phyloP scores from a whole-genome alignment of 306 rosid genomes.

The Quillaja saponaria region DNA sequence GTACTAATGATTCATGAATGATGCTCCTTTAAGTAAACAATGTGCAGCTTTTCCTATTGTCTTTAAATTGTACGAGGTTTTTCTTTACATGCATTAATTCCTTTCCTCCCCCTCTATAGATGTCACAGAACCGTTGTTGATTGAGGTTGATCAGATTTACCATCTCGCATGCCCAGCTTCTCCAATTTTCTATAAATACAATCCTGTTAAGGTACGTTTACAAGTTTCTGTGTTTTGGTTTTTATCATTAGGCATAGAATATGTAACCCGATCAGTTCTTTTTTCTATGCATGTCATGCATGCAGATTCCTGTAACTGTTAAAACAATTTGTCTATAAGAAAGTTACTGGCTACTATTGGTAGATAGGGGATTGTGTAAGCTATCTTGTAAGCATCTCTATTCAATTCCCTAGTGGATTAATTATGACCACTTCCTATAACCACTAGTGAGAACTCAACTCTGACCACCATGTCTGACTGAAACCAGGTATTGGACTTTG shows the following conservation, averaged over 20 bases:
- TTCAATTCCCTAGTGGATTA: too few relatives aligned
- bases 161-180: slow-evolving; percentile 99
- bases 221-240: slow-evolving; percentile 14
- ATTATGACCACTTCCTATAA: too few relatives aligned
- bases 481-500: too few relatives aligned
- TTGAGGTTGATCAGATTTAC: slow-evolving; percentile 94
- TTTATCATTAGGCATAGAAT: neutral
- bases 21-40: slow-evolving; percentile 7
- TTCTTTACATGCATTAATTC: too few relatives aligned
- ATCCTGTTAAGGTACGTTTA: slow-evolving; percentile 80
- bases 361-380: neutral
- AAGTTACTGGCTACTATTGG: neutral
- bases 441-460: too few relatives aligned
- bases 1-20: slow-evolving; percentile 9
- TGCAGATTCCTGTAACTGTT: slow-evolving; percentile 11
- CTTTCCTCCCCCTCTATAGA: slow-evolving; percentile 39
- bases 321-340: neutral
- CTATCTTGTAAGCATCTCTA: too few relatives aligned
- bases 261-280: neutral
- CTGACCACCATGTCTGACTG: too few relatives aligned
- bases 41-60: slow-evolving; percentile 1
- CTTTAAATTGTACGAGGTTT: slow-evolving; percentile 16
- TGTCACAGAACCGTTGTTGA: slow-evolving; percentile 81
- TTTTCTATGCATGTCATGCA: slow-evolving; percentile 17
- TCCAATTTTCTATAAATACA: slow-evolving; percentile 95